Evolutionary conservation across 805 yeast species (phyloP), one percentile per base, ranked within the genome.

Genomic region (Groenewaldozyma salmanticensis): DNA sequence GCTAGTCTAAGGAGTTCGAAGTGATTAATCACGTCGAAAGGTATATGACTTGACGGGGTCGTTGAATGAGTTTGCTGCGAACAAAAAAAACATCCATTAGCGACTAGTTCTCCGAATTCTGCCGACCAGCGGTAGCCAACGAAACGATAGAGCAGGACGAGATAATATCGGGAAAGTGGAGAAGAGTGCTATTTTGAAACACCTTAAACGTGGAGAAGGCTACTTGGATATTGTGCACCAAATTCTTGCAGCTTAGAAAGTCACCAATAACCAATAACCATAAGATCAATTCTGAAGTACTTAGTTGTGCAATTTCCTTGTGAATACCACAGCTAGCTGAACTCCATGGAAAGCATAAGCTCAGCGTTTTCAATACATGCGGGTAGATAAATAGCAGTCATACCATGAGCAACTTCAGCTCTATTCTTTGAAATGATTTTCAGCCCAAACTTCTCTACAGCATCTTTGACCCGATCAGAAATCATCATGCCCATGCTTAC

Each of bases 201-300:
- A 71, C 37, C 80, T 80, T 62, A 58, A 66, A 5, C 73, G 67
- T 49, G 68, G 69, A 35, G 70, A 74, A 9, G 95, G 95, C 4
- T 83, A 83, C 51, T 73, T 86, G 52, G 64, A 78, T 35, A 65
- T 67, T 38, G 62, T 86, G 4, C n/a, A n/a, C n/a, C n/a, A n/a
- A n/a, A n/a, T n/a, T n/a, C n/a, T n/a, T n/a, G n/a, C n/a, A n/a
- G n/a, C n/a, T n/a, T n/a, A n/a, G n/a, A n/a, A n/a, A n/a, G n/a
- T n/a, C n/a, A n/a, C n/a, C n/a, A 64, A 7, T 79, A 83, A 35
- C 87, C 72, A 45, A 77, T 79, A 48, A 96, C 96, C 97, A 90
- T 90, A 66, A 88, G 96, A 27, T 96, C 96, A 45, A 88, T 78
- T 63, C 96, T 77, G 68, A 90, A 83, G 67, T 87, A 88, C 60